phyloP scores from a whole-genome alignment of 2,329 filamentous ascomycete genomes.

The Pseudogymnoascus sp. region DNA sequence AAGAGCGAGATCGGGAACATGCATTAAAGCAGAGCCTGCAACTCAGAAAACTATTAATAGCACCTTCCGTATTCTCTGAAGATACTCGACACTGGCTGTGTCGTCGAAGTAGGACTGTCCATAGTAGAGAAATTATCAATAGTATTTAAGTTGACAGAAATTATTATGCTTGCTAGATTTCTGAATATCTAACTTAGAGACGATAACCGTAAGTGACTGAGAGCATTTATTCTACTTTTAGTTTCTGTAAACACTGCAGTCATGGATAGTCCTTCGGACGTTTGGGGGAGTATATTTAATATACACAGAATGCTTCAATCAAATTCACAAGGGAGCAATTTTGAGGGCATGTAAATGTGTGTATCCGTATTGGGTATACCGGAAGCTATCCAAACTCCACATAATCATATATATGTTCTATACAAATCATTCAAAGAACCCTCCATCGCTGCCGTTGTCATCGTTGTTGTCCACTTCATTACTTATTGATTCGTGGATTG shows the following conservation, averaged over 20 bases:
- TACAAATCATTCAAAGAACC: slow-evolving; percentile 44
- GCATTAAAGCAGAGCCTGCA: neutral
- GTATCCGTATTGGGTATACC: neutral
- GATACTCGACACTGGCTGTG: neutral
- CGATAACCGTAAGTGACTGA: neutral
- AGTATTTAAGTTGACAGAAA: neutral
- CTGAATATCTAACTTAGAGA: neutral
- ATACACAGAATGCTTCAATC: neutral
- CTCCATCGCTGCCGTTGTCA: slow-evolving; percentile 44
- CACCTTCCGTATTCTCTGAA: neutral
- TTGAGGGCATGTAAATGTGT: neutral
- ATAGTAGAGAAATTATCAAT: neutral
- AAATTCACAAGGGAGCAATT: neutral
- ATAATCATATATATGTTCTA: slow-evolving; percentile 17
- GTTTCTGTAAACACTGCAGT: neutral
- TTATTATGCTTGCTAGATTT: neutral
- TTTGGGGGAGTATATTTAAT: neutral
- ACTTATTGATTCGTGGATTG: slow-evolving; percentile 14
- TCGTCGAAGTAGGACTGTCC: neutral
- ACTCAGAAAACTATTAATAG: neutral
- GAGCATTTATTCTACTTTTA: neutral
- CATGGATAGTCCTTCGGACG: neutral
- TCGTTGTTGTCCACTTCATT: slow-evolving; percentile 19
- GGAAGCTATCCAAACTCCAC: slow-evolving; percentile 6
- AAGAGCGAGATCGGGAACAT: neutral